Percentiles rank a stretch among this genome's conserved stretches.
Conservation (phyloP, 139 green algal species). For the Marvania coccoides region DNA sequence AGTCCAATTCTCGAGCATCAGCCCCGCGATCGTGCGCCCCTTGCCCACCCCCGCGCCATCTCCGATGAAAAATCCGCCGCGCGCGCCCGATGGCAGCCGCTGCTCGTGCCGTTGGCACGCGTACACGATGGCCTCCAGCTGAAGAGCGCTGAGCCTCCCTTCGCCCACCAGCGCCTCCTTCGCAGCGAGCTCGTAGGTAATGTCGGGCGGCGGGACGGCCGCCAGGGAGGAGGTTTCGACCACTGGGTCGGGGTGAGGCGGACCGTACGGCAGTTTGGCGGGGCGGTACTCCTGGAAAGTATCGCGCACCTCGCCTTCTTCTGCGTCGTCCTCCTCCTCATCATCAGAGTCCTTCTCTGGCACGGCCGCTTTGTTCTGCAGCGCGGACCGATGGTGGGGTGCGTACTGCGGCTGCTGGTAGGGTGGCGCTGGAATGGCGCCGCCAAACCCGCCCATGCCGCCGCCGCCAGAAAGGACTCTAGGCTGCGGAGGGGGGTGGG, state of each 20-base stretch:
- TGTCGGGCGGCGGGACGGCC: constrained; percentile 41
- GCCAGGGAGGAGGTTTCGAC: constrained; percentile 51
- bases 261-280: constrained; percentile 35
- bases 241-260: constrained; percentile 43
- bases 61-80: constrained; percentile 52
- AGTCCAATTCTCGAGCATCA: constrained; percentile 78
- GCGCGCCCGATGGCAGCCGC: constrained; percentile 27
- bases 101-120: constrained; percentile 71
- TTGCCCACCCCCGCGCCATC: constrained; percentile 59
- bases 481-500: too few relatives aligned
- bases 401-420: background rate
- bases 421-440: too few relatives aligned
- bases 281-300: constrained; percentile 35
- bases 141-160: constrained; percentile 53
- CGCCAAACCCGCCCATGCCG: too few relatives aligned
- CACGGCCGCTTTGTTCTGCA: too few relatives aligned
- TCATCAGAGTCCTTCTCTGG: background rate
- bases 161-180: constrained; percentile 20
- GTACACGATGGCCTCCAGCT: constrained; percentile 81
- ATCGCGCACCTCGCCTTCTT: constrained; percentile 13
- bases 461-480: too few relatives aligned
- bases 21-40: constrained; percentile 69
- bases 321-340: constrained; percentile 20
- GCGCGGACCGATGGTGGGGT: background rate
- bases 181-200: constrained; percentile 28